Evolutionary conservation across 225 moss, liverwort and hornwort genomes (phyloP).

Genomic region (Neckera pumila): DNA sequence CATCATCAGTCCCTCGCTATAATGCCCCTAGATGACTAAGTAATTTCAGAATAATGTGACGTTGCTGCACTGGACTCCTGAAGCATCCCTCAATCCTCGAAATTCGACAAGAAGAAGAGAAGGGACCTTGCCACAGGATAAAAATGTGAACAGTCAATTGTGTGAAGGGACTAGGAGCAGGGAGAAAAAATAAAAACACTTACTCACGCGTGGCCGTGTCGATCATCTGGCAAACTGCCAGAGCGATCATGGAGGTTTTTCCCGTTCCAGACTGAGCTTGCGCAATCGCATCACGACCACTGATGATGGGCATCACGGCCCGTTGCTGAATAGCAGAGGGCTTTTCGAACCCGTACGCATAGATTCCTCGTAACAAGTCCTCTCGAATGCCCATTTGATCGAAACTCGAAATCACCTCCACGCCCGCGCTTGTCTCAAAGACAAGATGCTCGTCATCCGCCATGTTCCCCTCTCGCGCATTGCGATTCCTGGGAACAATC

Average conservation of each 20-base stretch:
- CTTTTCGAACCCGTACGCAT: slow-evolving; percentile 83
- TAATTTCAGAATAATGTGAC: neutral
- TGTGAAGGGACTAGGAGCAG: neutral
- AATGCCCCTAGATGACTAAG: neutral
- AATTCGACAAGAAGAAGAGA: neutral
- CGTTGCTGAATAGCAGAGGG: slow-evolving; percentile 86
- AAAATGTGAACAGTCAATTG: neutral
- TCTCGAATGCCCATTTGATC: slow-evolving; percentile 83
- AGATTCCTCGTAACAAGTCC: slow-evolving; percentile 73
- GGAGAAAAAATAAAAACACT: neutral
- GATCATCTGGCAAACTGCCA: slow-evolving; percentile 81
- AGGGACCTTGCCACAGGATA: neutral
- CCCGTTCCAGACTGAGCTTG: slow-evolving; percentile 94
- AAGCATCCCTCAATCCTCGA: neutral
- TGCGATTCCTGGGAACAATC: slow-evolving; percentile 32
- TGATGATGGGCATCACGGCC: slow-evolving; percentile 90
- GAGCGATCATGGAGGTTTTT: slow-evolving; percentile 84
- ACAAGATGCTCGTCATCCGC: slow-evolving; percentile 74
- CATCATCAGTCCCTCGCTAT: neutral
- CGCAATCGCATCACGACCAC: slow-evolving; percentile 79
- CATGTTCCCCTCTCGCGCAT: slow-evolving; percentile 44
- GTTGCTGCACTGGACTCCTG: neutral
- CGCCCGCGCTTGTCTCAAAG: slow-evolving; percentile 79
- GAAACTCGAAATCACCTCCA: slow-evolving; percentile 77
- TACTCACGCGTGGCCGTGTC: slow-evolving; percentile 80